Conservation (phyloP, 2,329 filamentous ascomycete genomes). For the Alternaria novae-zelandiae region DNA sequence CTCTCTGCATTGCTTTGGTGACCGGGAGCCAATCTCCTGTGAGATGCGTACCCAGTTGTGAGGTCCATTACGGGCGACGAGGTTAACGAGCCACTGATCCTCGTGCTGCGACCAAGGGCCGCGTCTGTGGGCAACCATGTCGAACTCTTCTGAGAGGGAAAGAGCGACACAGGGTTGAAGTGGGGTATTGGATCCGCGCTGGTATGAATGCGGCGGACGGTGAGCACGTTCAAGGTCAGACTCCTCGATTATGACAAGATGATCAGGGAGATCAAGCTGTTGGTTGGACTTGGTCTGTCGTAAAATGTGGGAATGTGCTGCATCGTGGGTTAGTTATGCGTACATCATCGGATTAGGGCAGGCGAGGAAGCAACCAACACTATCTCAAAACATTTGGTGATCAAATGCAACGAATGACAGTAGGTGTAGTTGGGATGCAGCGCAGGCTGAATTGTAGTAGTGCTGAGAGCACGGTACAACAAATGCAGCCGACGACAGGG, state of each 20-base stretch:
- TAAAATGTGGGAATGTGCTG: conserved; percentile 2
- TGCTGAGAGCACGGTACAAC: background rate
- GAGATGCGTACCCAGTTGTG: conserved; percentile 93
- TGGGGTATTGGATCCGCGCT: background rate
- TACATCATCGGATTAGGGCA: background rate
- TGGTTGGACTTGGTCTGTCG: background rate
- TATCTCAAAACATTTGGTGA: background rate
- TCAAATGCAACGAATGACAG: background rate
- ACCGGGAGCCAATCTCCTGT: conserved; percentile 74
- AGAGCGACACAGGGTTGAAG: background rate
- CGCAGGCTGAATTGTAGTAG: background rate
- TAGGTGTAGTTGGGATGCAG: background rate
- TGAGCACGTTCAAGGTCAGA: background rate
- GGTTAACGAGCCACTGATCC: conserved; percentile 71
- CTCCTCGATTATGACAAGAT: background rate
- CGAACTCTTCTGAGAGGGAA: conserved; percentile 18
- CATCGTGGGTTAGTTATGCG: conserved; percentile 10
- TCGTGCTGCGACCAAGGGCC: conserved; percentile 85
- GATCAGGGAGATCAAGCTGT: background rate
- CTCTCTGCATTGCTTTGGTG: conserved; percentile 94
- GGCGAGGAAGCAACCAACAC: background rate
- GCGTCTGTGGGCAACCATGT: conserved; percentile 66
- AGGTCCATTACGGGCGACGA: conserved; percentile 74
- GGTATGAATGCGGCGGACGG: background rate
- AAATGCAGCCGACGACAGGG: background rate